Conservation (phyloP, 1,284 basidiomycete genomes). For the Fomitopsis betulina region DNA sequence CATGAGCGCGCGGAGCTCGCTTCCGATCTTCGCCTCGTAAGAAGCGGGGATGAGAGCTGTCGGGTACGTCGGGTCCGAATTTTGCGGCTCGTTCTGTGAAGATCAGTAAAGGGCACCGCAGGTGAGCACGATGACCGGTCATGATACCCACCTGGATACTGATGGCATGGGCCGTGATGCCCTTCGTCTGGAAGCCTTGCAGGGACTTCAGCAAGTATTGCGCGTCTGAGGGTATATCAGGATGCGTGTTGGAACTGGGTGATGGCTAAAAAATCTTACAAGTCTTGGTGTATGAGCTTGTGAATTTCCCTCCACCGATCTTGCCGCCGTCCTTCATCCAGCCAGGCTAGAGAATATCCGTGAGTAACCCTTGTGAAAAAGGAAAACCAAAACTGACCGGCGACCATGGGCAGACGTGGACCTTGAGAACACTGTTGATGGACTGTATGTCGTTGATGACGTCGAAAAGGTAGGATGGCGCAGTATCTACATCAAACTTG, state of each 20-base stretch:
- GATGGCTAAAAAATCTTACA: conserved; percentile 29
- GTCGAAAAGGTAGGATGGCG: conserved; percentile 41
- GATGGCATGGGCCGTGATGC: conserved; percentile 40
- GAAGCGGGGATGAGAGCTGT: conserved; percentile 33
- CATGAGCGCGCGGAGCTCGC: conserved; percentile 37
- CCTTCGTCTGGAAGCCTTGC: conserved; percentile 40
- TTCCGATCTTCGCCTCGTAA: conserved; percentile 38
- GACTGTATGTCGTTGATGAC: conserved; percentile 41
- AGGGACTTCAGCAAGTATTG: conserved; percentile 39
- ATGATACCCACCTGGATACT: conserved; percentile 25
- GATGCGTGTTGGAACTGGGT: neutral
- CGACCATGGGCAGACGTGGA: conserved; percentile 48
- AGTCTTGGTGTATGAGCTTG: conserved; percentile 23
- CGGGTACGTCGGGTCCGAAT: conserved; percentile 40
- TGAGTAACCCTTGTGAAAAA: neutral
- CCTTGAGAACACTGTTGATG: conserved; percentile 35
- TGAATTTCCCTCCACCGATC: conserved; percentile 42
- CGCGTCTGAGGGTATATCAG: conserved; percentile 32
- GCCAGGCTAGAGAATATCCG: conserved; percentile 36
- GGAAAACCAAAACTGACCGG: conserved; percentile 30
- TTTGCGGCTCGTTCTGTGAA: conserved; percentile 45
- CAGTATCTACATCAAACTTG: conserved; percentile 36
- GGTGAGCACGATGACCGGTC: no score
- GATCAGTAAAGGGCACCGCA: neutral
- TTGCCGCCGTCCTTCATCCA: conserved; percentile 47